These are phyloP conservation scores for Citropsis articulata DNA, from an alignment of 345 rosid species.

Conservation along the genomic window DNA sequence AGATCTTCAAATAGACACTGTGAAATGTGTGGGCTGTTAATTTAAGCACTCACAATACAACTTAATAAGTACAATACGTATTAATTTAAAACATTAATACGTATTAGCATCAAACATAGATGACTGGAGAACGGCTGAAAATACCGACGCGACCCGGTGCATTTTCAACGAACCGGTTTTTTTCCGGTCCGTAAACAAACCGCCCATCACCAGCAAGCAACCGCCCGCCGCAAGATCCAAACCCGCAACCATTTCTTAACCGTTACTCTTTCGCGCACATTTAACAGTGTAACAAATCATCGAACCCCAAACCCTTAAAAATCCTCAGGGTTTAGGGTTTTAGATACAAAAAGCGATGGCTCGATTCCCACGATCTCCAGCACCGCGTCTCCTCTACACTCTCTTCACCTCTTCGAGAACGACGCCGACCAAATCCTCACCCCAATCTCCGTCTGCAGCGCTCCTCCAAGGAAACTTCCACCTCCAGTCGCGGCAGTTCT, in stretches of 20 bases:
- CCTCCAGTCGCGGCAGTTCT: conserved; percentile 58
- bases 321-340: conserved; percentile 32
- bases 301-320: background rate
- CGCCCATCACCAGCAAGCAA: background rate
- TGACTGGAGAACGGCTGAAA: too few relatives aligned
- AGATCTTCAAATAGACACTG: too few relatives aligned
- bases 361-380: conserved; percentile 43
- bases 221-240: background rate
- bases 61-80: too few relatives aligned
- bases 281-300: background rate
- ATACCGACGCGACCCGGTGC: background rate
- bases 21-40: too few relatives aligned
- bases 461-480: conserved; percentile 56
- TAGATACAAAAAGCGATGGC: conserved; percentile 36
- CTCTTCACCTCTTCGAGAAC: conserved; percentile 28
- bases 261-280: background rate
- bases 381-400: conserved; percentile 46
- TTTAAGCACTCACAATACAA: too few relatives aligned
- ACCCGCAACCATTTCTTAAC: background rate
- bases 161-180: background rate
- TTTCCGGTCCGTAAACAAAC: background rate
- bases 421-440: conserved; percentile 14
- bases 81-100: too few relatives aligned
- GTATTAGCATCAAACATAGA: too few relatives aligned
- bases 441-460: conserved; percentile 49